Evolutionary conservation across 2,329 filamentous ascomycete species (phyloP).

Genomic region (Fusarium dlaminii): DNA sequence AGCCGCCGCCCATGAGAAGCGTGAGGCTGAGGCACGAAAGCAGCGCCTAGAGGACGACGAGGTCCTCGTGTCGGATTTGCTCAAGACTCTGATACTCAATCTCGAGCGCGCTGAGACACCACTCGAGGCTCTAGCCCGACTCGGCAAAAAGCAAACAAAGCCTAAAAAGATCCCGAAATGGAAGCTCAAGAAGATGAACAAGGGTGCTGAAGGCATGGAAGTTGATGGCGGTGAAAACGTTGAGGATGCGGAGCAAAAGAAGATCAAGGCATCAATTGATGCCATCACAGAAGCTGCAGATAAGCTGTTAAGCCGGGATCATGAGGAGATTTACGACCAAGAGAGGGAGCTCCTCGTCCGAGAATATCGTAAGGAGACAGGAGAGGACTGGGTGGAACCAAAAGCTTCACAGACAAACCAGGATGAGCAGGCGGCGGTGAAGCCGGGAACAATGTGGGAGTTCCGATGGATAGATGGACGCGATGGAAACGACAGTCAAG

Average conservation of each 20-base stretch:
- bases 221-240: conserved; percentile 60
- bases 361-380: conserved; percentile 85
- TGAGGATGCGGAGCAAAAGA: conserved; percentile 74
- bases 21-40: conserved; percentile 79
- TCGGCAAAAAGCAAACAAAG: conserved; percentile 75
- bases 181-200: conserved; percentile 75
- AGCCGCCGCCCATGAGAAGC: conserved; percentile 84
- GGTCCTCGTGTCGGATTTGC: conserved; percentile 75
- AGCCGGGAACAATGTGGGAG: conserved; percentile 70
- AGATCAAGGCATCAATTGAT: conserved; percentile 78
- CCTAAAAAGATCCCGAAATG: conserved; percentile 69
- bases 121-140: conserved; percentile 84
- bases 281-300: conserved; percentile 90
- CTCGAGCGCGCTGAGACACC: conserved; percentile 86
- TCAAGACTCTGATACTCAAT: conserved; percentile 75
- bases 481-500: conserved; percentile 81
- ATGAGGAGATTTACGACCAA: conserved; percentile 90
- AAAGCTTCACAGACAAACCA: conserved; percentile 45
- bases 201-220: conserved; percentile 71
- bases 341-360: conserved; percentile 85
- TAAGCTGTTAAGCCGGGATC: conserved; percentile 81
- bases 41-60: conserved; percentile 79
- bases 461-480: conserved; percentile 92
- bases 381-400: conserved; percentile 80
- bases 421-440: conserved; percentile 28